Percentiles rank a stretch among this genome's conserved stretches.
These are phyloP conservation scores for Sporothrix curviconia DNA, from an alignment of 2,329 filamentous ascomycete genomes.

Conservation along the genomic window DNA sequence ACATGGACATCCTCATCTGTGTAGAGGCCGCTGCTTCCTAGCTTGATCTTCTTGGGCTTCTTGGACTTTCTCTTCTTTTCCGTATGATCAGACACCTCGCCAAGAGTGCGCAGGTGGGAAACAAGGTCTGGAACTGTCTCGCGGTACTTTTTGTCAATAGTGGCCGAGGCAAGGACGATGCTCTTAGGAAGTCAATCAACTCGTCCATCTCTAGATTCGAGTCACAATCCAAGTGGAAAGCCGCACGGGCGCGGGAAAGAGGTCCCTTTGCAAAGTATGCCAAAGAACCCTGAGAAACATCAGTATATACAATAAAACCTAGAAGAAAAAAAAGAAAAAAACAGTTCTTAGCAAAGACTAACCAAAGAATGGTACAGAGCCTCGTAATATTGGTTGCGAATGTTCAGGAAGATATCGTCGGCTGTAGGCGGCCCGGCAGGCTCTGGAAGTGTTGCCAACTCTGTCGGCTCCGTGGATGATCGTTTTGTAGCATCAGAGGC, in stretches of 20 bases:
- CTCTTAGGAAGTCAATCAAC: slow-evolving; percentile 61
- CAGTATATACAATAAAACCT: slow-evolving; percentile 13
- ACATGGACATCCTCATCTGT: slow-evolving; percentile 59
- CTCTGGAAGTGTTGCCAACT: background rate
- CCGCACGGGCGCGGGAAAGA: slow-evolving; percentile 64
- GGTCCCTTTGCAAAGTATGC: slow-evolving; percentile 82
- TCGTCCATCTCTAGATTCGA: slow-evolving; percentile 54
- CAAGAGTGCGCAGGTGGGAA: slow-evolving; percentile 44
- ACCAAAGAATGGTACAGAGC: slow-evolving; percentile 59
- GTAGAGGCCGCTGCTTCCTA: slow-evolving; percentile 64
- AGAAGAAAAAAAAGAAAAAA: background rate
- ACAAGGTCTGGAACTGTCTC: slow-evolving; percentile 61
- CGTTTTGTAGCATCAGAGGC: slow-evolving; percentile 9
- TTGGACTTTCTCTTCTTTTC: slow-evolving; percentile 30
- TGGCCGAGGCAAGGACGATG: slow-evolving; percentile 57
- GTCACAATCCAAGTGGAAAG: slow-evolving; percentile 59
- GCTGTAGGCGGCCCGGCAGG: slow-evolving; percentile 34
- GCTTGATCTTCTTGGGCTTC: slow-evolving; percentile 57
- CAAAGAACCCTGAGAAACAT: slow-evolving; percentile 54
- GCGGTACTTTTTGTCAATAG: slow-evolving; percentile 75
- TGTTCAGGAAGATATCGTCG: slow-evolving; percentile 49
- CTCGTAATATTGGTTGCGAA: slow-evolving; percentile 53
- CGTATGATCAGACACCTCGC: slow-evolving; percentile 49
- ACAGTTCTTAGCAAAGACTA: slow-evolving; percentile 24
- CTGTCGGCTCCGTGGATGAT: background rate